These are phyloP conservation scores for Alternaria gansuensis DNA, from an alignment of 2,329 filamentous ascomycete genomes.

Conservation along the genomic window DNA sequence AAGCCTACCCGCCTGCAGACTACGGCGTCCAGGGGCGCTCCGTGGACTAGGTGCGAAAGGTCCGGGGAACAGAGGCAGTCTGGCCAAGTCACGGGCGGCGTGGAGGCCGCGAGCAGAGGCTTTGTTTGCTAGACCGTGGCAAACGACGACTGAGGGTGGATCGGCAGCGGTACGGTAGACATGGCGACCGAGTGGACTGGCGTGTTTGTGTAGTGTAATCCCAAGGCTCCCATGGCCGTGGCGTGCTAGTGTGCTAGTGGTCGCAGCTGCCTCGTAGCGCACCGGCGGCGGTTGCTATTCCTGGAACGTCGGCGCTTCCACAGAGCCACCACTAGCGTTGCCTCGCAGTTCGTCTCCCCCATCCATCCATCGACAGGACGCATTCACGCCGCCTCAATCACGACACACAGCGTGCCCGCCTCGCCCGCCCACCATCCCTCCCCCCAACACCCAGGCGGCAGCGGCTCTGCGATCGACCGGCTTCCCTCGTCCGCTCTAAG, in stretches of 20 bases:
- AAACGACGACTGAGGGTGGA: neutral
- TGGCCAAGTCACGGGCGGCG: neutral
- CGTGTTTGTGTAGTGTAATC: constrained; percentile 11
- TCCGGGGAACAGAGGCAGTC: constrained; percentile 23
- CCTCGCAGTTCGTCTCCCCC: constrained; percentile 31
- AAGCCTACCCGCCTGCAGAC: constrained; percentile 25
- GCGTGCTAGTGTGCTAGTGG: constrained; percentile 27
- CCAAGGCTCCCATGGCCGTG: constrained; percentile 7
- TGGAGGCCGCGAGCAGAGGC: neutral
- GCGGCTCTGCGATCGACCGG: constrained; percentile 39
- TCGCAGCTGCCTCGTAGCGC: constrained; percentile 26
- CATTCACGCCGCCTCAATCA: constrained; percentile 32
- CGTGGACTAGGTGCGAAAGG: constrained; percentile 11
- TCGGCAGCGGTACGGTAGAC: constrained; percentile 5
- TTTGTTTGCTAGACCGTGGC: neutral
- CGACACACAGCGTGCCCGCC: constrained; percentile 21
- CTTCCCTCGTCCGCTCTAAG: constrained; percentile 34
- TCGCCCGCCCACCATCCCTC: constrained; percentile 26
- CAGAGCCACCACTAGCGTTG: constrained; percentile 20
- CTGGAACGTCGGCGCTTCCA: constrained; percentile 25
- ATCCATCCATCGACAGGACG: constrained; percentile 39
- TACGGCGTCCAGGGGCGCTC: constrained; percentile 33
- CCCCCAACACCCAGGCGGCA: constrained; percentile 32
- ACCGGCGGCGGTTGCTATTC: constrained; percentile 25
- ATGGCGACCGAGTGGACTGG: constrained; percentile 8